Percentiles rank a stretch among this genome's conserved stretches.
Conservation (phyloP, 2,329 filamentous ascomycete genomes). For the Didymellaceae sp. region DNA sequence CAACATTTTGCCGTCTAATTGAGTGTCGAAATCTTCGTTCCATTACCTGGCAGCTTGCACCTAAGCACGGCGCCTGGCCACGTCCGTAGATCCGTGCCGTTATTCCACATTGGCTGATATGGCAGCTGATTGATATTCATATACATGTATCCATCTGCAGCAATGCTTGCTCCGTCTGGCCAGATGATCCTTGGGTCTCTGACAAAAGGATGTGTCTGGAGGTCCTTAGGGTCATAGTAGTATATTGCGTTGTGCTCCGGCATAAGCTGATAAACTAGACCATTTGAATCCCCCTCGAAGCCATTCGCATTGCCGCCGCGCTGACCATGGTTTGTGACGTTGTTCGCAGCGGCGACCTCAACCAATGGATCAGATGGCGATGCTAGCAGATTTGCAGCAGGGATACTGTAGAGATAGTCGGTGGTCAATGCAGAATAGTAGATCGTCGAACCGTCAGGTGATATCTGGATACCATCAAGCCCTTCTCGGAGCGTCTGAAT, state of each 20-base stretch:
- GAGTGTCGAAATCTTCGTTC: constrained; percentile 46
- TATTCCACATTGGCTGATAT: constrained; percentile 57
- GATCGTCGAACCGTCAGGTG: constrained; percentile 54
- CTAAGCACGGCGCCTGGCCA: constrained; percentile 56
- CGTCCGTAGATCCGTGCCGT: constrained; percentile 51
- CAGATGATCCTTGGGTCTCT: constrained; percentile 56
- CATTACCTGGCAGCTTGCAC: constrained; percentile 49
- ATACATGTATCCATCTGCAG: constrained; percentile 51
- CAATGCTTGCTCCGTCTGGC: constrained; percentile 52
- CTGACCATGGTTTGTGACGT: constrained; percentile 55
- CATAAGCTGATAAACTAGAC: constrained; percentile 56
- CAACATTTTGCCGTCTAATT: too few species aligned
- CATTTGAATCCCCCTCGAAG: constrained; percentile 58
- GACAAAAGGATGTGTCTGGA: constrained; percentile 53
- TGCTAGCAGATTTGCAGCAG: constrained; percentile 52
- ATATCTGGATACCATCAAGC: constrained; percentile 58
- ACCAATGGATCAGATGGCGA: constrained; percentile 51
- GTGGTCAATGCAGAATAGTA: constrained; percentile 54
- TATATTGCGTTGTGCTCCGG: constrained; percentile 57
- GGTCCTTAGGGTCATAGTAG: constrained; percentile 51
- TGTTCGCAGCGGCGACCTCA: constrained; percentile 53
- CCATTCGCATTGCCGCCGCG: constrained; percentile 59
- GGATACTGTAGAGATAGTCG: constrained; percentile 54
- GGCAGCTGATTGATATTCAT: constrained; percentile 57
- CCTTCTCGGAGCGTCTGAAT: constrained; percentile 53